Evolutionary conservation across 1,284 basidiomycete species (phyloP).

Genomic region (Salmacisia buchloeana): DNA sequence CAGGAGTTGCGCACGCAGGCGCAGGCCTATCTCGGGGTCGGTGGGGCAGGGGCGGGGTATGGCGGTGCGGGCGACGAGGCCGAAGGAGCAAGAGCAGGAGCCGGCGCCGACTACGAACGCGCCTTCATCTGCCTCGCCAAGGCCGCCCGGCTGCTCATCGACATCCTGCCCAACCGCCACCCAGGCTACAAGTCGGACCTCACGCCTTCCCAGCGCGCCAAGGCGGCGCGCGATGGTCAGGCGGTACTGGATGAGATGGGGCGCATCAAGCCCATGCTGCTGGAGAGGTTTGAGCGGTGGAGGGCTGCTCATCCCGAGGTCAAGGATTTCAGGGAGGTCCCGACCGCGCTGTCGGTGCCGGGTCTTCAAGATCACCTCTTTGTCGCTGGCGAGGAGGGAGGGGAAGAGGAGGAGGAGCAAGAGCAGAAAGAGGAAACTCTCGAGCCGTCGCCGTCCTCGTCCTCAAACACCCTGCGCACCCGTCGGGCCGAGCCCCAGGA

Average conservation of each 20-base stretch:
- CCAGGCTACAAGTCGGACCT: conserved; percentile 10
- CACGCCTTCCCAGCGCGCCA: conserved; percentile 7
- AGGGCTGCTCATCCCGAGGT: conserved; percentile 9
- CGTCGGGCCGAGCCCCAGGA: conserved; percentile 6
- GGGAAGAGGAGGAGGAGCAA: no score
- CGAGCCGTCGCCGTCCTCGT: neutral
- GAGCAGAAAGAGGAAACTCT: no score
- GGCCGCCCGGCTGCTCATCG: conserved; percentile 22
- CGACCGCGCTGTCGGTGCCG: neutral
- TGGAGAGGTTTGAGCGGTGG: conserved; percentile 9
- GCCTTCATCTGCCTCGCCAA: conserved; percentile 22
- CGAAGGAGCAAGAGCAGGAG: conserved; percentile 5
- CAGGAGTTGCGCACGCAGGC: conserved; percentile 12
- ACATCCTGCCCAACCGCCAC: conserved; percentile 22
- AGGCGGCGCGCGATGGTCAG: conserved; percentile 11
- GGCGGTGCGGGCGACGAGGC: conserved; percentile 8
- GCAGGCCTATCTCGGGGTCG: conserved; percentile 11
- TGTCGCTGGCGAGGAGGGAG: no score
- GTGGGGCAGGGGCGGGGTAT: neutral
- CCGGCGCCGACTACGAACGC: neutral
- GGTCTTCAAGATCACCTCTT: no score
- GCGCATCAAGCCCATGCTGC: conserved; percentile 12
- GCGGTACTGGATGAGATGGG: conserved; percentile 11
- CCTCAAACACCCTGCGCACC: neutral
- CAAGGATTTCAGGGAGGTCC: neutral